phyloP scores from a whole-genome alignment of 2,329 filamentous ascomycete species.

The Arthrocladium fulminans region DNA sequence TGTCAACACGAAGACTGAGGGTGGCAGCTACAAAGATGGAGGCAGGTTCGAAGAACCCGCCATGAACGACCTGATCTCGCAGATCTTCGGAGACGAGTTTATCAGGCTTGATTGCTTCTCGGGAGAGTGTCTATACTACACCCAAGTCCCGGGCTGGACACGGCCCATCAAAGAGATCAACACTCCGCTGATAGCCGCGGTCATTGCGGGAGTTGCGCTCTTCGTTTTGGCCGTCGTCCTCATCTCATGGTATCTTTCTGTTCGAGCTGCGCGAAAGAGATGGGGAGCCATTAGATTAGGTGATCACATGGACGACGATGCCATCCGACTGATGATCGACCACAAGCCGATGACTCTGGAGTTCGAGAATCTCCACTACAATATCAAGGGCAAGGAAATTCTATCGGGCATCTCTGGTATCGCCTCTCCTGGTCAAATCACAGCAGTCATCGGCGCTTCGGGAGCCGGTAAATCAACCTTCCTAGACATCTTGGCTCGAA shows the following conservation, averaged over 20 bases:
- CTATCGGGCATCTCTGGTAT: slow-evolving; percentile 70
- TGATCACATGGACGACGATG: slow-evolving; percentile 84
- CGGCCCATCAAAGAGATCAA: slow-evolving; percentile 90
- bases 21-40: slow-evolving; percentile 53
- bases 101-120: slow-evolving; percentile 74
- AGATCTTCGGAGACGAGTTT: slow-evolving; percentile 82
- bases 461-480: slow-evolving; percentile 97
- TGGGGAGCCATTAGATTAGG: slow-evolving; percentile 64
- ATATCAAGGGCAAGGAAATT: slow-evolving; percentile 79
- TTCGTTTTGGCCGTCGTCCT: slow-evolving; percentile 85
- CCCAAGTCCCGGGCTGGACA: slow-evolving; percentile 84
- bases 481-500: slow-evolving; percentile 86
- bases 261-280: slow-evolving; percentile 54
- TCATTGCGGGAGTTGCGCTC: slow-evolving; percentile 76
- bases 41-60: slow-evolving; percentile 84
- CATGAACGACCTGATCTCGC: slow-evolving; percentile 83
- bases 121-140: slow-evolving; percentile 88
- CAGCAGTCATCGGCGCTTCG: slow-evolving; percentile 96
- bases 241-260: slow-evolving; percentile 76
- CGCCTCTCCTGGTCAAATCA: slow-evolving; percentile 89
- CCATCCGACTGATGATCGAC: slow-evolving; percentile 74
- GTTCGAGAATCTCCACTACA: slow-evolving; percentile 81
- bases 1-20: slow-evolving; percentile 52
- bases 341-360: slow-evolving; percentile 84
- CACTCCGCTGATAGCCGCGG: slow-evolving; percentile 85